A percentile compares a stretch with the other conserved stretches of the same genome.
phyloP scores from a whole-genome alignment of 129 eudicot species.

The Mikania micrantha region DNA sequence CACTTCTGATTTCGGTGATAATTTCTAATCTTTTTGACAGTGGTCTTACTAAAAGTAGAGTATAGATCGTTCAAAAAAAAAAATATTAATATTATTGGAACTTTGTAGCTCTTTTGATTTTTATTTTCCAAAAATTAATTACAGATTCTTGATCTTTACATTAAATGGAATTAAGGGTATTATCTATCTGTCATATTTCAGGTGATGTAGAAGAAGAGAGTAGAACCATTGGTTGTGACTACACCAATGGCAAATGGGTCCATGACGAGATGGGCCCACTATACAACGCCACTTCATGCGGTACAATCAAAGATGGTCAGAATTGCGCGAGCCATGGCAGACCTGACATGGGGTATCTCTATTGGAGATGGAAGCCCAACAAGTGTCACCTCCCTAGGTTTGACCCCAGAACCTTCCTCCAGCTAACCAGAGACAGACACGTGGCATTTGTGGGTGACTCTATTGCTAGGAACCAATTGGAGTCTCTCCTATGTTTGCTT shows the following conservation, averaged over 20 bases:
- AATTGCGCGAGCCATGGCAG: constrained; percentile 78
- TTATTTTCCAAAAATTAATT: not conserved
- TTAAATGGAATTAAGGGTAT: not conserved
- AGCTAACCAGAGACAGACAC: constrained; percentile 45
- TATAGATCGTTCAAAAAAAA: too few species aligned
- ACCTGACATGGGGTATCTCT: constrained; percentile 63
- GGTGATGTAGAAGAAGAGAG: constrained; percentile 34
- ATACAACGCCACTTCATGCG: constrained; percentile 74
- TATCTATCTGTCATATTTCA: not conserved
- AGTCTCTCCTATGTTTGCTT: constrained; percentile 75
- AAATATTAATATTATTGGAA: too few species aligned
- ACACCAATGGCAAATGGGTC: constrained; percentile 80
- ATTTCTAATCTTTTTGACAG: constrained; percentile 5
- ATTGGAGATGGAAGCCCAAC: constrained; percentile 79
- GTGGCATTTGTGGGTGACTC: constrained; percentile 97
- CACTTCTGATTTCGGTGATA: not conserved
- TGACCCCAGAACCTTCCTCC: constrained; percentile 59
- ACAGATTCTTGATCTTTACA: not conserved
- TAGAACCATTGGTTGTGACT: constrained; percentile 46
- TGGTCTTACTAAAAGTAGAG: too few species aligned
- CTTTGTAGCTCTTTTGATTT: too few species aligned
- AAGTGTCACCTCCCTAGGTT: constrained; percentile 75
- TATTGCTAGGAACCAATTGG: constrained; percentile 86
- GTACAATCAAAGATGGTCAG: constrained; percentile 70
- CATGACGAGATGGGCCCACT: constrained; percentile 52